Base-by-base conservation (phyloP, 441 rosid genomes). In the Mallotus repandus region DNA sequence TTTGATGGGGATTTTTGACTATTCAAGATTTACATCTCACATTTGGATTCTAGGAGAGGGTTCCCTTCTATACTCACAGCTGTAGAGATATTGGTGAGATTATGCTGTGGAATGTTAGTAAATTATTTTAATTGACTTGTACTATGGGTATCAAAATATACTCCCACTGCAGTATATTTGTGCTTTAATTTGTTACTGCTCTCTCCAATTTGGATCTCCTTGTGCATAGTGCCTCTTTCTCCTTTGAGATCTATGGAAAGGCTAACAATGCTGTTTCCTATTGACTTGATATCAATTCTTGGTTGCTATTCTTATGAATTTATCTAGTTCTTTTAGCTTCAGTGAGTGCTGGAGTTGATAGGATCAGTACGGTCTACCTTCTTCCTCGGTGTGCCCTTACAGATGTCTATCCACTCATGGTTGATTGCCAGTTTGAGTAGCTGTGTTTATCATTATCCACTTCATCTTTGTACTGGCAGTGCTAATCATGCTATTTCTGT, bases 41-140 rank as follows among this genome's bases (percentile, higher is more conserved):
- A 13, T 66, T 58, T 59, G 72, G 71, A 69, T 66, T 72, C 56
- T 35, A 68, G 66, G 75, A 58, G 72, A 53, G 66, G n/a, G 43
- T 52, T 25, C 25, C 56, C 16, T 50, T 58, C 22, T 49, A 53
- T 32, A 49, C 53, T 52, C 32, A 45, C 55, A 52, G 60, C 53
- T 19, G 63, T 69, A 64, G 65, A 53, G 18, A 8, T 25, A 21
- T 69, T 29, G 53, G 21, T 71, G 74, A 55, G 71, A 53, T 43
- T 63, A 58, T 59, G 58, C 64, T 61, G 54, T 62, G 5, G 18
- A 45, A 41, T 68, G 48, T 53, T 50, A 68, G 67, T 62, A 43
- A 61, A 21, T 3, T 21, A 50, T 60, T 18, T 1, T 0, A 41
- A 19, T 68, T 66, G 32, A 21, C 19, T 41, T 19, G 21, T n/a